phyloP scores from a whole-genome alignment of 106 monocot species.

The Dactylorhiza incarnata region DNA sequence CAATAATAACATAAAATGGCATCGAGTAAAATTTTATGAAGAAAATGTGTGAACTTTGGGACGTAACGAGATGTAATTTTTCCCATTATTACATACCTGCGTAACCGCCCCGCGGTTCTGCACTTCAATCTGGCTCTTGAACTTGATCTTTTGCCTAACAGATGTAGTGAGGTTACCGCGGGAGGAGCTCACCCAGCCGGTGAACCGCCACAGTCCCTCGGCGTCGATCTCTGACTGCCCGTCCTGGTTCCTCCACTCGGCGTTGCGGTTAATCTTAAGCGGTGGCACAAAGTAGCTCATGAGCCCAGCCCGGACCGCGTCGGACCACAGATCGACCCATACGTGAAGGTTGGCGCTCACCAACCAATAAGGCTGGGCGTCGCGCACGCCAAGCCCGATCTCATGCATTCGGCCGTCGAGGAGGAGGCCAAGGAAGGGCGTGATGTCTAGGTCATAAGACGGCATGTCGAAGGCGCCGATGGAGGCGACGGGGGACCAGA shows the following conservation, averaged over 20 bases:
- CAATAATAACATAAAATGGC: no score
- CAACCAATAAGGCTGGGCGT: slow-evolving; percentile 30
- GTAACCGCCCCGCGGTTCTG: slow-evolving; percentile 26
- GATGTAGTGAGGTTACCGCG: slow-evolving; percentile 32
- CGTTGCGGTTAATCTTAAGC: slow-evolving; percentile 10
- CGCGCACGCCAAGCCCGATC: slow-evolving; percentile 25
- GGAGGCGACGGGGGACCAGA: slow-evolving; percentile 40
- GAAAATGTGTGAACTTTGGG: no score
- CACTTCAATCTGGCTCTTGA: slow-evolving; percentile 30
- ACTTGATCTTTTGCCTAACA: slow-evolving; percentile 24
- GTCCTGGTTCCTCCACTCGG: slow-evolving; percentile 15
- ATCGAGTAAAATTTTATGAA: no score
- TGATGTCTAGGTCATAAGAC: slow-evolving; percentile 39
- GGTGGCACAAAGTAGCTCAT: slow-evolving; percentile 14
- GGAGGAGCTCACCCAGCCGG: slow-evolving; percentile 47
- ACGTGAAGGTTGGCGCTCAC: slow-evolving; percentile 45
- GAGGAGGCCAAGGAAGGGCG: slow-evolving; percentile 33
- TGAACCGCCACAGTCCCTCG: slow-evolving; percentile 18
- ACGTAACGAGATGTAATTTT: no score
- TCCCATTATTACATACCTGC: neutral
- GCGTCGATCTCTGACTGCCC: slow-evolving; percentile 32
- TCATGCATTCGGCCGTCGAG: slow-evolving; percentile 23
- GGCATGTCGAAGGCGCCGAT: slow-evolving; percentile 46
- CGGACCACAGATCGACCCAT: slow-evolving; percentile 30
- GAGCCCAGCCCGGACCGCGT: slow-evolving; percentile 16